A percentile compares a stretch with the other conserved stretches of the same genome.
Evolutionary conservation across 2,329 filamentous ascomycete genomes (phyloP).

Genomic region (Leptographium radiaticola): DNA sequence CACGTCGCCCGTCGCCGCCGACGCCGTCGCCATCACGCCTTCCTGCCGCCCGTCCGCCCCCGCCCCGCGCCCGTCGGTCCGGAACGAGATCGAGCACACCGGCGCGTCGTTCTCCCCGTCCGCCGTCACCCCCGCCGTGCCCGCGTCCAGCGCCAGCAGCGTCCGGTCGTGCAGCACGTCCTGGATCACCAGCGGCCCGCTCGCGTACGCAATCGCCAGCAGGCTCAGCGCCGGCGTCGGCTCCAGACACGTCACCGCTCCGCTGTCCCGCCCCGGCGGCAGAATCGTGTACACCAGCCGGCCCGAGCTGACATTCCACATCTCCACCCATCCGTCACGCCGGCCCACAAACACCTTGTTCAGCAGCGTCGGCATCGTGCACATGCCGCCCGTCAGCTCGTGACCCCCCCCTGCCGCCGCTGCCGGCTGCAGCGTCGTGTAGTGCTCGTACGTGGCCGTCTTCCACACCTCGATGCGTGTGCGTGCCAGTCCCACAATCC

Average conservation of each 20-base stretch:
- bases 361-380: constrained; percentile 84
- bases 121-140: constrained; percentile 23
- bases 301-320: constrained; percentile 91
- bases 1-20: constrained; percentile 67
- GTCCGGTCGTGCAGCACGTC: constrained; percentile 69
- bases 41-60: constrained; percentile 74
- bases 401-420: constrained; percentile 44
- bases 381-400: constrained; percentile 64
- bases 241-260: constrained; percentile 76
- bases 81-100: constrained; percentile 76
- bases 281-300: constrained; percentile 86
- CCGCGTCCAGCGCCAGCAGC: constrained; percentile 55
- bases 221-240: constrained; percentile 74
- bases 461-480: constrained; percentile 86
- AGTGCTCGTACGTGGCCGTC: constrained; percentile 68
- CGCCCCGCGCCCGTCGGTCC: constrained; percentile 77
- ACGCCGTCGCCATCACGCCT: constrained; percentile 90
- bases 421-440: constrained; percentile 64
- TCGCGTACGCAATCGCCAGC: constrained; percentile 76
- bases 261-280: constrained; percentile 57
- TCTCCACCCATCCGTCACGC: constrained; percentile 79
- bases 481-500: constrained; percentile 69
- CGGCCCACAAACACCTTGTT: constrained; percentile 92
- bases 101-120: constrained; percentile 36
- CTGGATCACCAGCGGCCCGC: constrained; percentile 65